Evolutionary conservation across 139 green algal species (phyloP), one percentile per base, ranked within the genome.

Genomic region (Closterium sp.): DNA sequence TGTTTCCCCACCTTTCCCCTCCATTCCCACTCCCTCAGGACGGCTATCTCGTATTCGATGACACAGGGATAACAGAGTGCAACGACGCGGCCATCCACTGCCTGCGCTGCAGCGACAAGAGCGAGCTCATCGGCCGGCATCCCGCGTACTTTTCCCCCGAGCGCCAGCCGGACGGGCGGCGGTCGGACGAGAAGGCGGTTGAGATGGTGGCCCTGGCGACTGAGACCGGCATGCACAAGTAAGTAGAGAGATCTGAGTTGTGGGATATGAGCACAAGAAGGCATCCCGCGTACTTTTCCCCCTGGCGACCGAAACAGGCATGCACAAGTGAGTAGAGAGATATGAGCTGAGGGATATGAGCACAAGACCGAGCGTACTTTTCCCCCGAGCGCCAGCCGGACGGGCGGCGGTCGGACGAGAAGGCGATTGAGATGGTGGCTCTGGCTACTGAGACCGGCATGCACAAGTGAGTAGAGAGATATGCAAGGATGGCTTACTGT

Each of bases 11-110:
- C 2, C 32, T 3, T 38, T 3, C 32, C 32, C 3, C 32, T 3
- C 32, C 32, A 2, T 38, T 3, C 32, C 3, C 3, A 62, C 45
- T 4, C 45, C 45, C 5, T 0, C n/a, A 89, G 86, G 86, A 89
- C 30, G 86, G 29, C 28, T 42, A 89, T 31, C 13, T 89, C 1
- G 21, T 89, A 27, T 89, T 38, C 2, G 86, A 89, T 27, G 86
- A 89, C 21, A 42, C 29, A 9, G 86, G 29, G 10, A 42, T 89
- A 1, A 42, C 30, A 1, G 86, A 89, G 28, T 89, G 86, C 86
- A 89, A 89, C 86, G 86, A 89, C 31, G 86, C 86, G 13, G 86
- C 86, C 28, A 31, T 89, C 29, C 28, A 31, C 86, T 50, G 28
- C 86, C 86, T 89, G 29, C 29, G 30, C 13, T 27, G 21, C 10